Evolutionary conservation across 495 filamentous ascomycete genomes (phyloP), one percentile per base, ranked within the genome.

Genomic region (Penicillium alfredii): DNA sequence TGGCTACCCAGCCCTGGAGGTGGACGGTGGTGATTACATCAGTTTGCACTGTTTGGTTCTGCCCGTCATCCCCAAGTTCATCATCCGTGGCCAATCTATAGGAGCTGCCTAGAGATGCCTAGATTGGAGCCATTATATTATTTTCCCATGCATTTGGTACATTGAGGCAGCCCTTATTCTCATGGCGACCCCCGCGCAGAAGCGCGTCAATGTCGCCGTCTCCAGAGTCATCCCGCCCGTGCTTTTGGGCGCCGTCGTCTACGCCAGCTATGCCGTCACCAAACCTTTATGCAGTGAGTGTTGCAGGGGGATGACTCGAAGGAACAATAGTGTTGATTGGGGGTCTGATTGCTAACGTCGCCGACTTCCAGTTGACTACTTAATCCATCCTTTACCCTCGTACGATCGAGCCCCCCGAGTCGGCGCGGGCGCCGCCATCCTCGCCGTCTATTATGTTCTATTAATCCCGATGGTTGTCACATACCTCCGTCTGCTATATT

Each of bases 401-500:
- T 60, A 63, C 38, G 21, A 57, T 32, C 57, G 56, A 33, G 34
- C 33, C 16, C 54, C 64, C 35, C 71, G 73, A 30, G 47, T 57
- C 44, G 74, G 75, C 39, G 58, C 76, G 25, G 86, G 81, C 30
- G 76, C 80, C 23, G 75, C 73, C 4, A 76, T 93, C 38, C 59
- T 94, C 30, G 72, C 75, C 10, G 40, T 88, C 26, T 88, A 86
- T 60, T 83, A 80, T 42, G 9, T 82, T 30, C 71, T 89, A 15
- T 64, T 95, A 18, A 41, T 83, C 2, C 62, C 77, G 20, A 73
- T 87, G 52, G 38, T 79, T n/a, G 35, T 61, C 19, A 78, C 81
- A 6, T 94, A 92, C 51, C 37, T 80, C 12, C 78, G 84, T 35
- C 69, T 88, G 10, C 47, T 83, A 33, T 66, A 76, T 37, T 76